A percentile compares a stretch with the other conserved stretches of the same genome.
Evolutionary conservation across 2,329 filamentous ascomycete species (phyloP).

Genomic region (Penicillium griseofulvum): DNA sequence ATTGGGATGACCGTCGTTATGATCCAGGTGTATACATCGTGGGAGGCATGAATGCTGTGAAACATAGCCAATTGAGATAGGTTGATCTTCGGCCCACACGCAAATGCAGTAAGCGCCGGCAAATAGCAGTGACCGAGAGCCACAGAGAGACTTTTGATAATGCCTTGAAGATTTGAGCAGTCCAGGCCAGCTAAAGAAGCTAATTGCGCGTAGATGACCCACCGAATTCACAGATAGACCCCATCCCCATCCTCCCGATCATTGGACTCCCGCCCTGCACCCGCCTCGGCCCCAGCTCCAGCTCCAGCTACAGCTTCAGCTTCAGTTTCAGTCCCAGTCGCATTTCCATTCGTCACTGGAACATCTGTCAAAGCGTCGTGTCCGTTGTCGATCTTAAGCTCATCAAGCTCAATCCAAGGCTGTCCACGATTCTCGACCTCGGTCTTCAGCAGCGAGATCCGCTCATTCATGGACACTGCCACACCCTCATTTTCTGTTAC

Average conservation of each 20-base stretch:
- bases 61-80: conserved; percentile 1
- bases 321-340: background rate
- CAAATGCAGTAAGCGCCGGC: background rate
- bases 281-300: background rate
- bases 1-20: background rate
- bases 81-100: conserved; percentile 1
- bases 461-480: conserved; percentile 54
- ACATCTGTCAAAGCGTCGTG: conserved; percentile 23
- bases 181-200: background rate
- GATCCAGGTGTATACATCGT: background rate
- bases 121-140: background rate
- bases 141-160: background rate
- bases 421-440: conserved; percentile 56
- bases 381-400: conserved; percentile 20
- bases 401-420: conserved; percentile 46
- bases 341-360: conserved; percentile 23
- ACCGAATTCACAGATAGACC: conserved; percentile 31
- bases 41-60: background rate
- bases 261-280: conserved; percentile 3
- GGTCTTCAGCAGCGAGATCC: conserved; percentile 52
- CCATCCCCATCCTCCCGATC: conserved; percentile 28
- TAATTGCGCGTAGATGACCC: background rate
- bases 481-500: conserved; percentile 59
- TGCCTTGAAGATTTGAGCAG: background rate
- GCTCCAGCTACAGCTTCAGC: background rate